Base-by-base conservation (phyloP, 2,329 filamentous ascomycete genomes). In the Penicillium sp. region DNA sequence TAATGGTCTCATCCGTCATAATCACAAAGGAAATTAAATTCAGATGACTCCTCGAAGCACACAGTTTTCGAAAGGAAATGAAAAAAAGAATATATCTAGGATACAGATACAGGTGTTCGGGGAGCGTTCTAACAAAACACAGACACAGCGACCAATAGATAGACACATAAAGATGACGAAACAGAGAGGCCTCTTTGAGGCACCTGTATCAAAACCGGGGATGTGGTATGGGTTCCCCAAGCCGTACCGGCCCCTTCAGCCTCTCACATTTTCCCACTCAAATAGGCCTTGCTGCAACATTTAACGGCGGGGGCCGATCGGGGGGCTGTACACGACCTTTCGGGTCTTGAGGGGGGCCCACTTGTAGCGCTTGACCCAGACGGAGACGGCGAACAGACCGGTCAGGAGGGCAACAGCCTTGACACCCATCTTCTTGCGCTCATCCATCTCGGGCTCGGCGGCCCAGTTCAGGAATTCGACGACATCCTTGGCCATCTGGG, bases 281-380 rank as follows among this genome's bases (percentile, higher is more conserved):
- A 65, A 67, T 58, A 61, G 63, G 65, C 61, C 60, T 51, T 56
- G 57, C 55, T 61, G 63, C 61, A 57, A 60, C 56, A 61, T 68
- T 70, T 64, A 73, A 61, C 71, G 71, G 57, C 69, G 70, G 60
- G 69, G 66, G 54, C 74, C 68, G 30, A 66, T 62, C 5, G 91
- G 91, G 61, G 91, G 90, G 74, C 87, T 89, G 80, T 96, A 96
- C 68, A 86, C 82, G 68, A 97, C 81, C 88, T 97, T 96, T 73
- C 94, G 88, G 69, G 91, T 89, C 88, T 99, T 99, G 77, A 99
- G 81, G 71, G 89, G 87, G 58, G 91, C 84, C 94, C 94, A 99
- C 87, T 97, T 99, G 88, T 99, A 99, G 81, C 92, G 88, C 89
- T 99, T 99, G 65, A 97, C 88, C 91, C 92, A 99, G 69, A 99